Base-by-base conservation (phyloP, 2,329 filamentous ascomycete genomes). In the Scedosporium minutisporum region DNA sequence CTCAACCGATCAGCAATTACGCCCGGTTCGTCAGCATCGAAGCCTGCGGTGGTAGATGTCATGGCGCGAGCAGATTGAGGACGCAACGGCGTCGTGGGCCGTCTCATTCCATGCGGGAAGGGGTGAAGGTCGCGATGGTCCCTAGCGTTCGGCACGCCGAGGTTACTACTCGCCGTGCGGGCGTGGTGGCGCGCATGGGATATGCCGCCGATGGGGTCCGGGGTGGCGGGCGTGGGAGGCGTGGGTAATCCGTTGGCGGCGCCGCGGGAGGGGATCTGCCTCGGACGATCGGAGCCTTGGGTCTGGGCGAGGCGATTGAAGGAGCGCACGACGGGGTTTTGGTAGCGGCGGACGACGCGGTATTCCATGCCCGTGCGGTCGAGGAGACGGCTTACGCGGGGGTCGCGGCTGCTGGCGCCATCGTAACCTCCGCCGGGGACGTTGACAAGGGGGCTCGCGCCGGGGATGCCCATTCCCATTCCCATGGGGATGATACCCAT, bases 321-420 rank as follows among this genome's bases (percentile, higher is more conserved):
- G 0, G 86, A 87, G 57, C 87, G 81, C 4, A 82, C 84, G 18
- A 91, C 79, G 0, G 88, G 87, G 67, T 90, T 89, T 68, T 89
- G 86, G 69, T 88, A 88, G 55, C 88, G 80, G 62, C 87, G 82
- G 41, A 91, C 86, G 7, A 90, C 87, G n/a, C 87, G 79, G 71
- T 90, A 91, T 69, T 91, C 88, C 73, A 88, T 83, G 16, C 85
- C 86, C 1, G 87, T 88, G 57, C 86, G 81, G 70, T 90, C 87
- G 62, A 90, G 80, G 58, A 88, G 80, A 70, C 84, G 82, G 68
- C 81, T 78, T 29, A 89, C 79, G 4, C 87, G 80, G 1, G 86
- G 86, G 68, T 90, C 87, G 16, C 81, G 75, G 57, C 80, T 77
- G 64, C 68, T 73, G 41, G 70, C 71, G 12, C 76, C 78, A 63